Evolutionary conservation across 805 yeast species (phyloP), one percentile per base, ranked within the genome.

Genomic region (Lipomyces spencermartinsiae): DNA sequence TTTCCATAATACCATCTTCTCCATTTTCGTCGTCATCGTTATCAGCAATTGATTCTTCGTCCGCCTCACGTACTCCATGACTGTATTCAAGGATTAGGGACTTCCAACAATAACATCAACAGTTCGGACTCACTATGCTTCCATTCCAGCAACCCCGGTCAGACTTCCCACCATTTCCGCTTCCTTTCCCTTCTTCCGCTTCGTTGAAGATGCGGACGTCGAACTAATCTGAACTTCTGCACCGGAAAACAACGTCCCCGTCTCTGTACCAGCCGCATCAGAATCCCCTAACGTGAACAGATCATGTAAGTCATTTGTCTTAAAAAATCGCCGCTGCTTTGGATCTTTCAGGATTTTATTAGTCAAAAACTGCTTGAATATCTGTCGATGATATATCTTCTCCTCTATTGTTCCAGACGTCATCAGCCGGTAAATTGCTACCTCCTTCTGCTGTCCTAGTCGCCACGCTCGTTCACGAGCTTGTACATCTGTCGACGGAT

Each of bases 381-480:
- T 95, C 79, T 95, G 99, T 25, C 99, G 85, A 74, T 95, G 98
- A 74, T 95, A 95, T 4, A 95, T 95, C 77, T 95, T 95, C 76
- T 95, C 99, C 76, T 95, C 99, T 58, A 94, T 95, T 0, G 97
- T 87, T 0, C 98, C 98, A 1, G 97, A 92, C 57, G 93, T 91
- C 91, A 95, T 92, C 56, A 95, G 81, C 67, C 99, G 81, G 74
- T 94, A 95, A 46, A 94, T 93, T 6, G 93, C 87, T 8, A 94
- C 98, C 73, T 93, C 97, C 66, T 89, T 87, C 76, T 90, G 93
- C 78, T 94, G 99, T 0, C 99, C 99, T 70, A 94, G 83, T 71
- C 99, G 83, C 98, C 98, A 95, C 0, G 98, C 98, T 60, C 99
- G 80, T 77, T 94, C 99, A 68, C 98, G 83, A 0, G 99, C 99